Evolutionary conservation across 345 rosid genomes (phyloP), one percentile per base, ranked within the genome.

Genomic region (Rubroshorea leprosula): DNA sequence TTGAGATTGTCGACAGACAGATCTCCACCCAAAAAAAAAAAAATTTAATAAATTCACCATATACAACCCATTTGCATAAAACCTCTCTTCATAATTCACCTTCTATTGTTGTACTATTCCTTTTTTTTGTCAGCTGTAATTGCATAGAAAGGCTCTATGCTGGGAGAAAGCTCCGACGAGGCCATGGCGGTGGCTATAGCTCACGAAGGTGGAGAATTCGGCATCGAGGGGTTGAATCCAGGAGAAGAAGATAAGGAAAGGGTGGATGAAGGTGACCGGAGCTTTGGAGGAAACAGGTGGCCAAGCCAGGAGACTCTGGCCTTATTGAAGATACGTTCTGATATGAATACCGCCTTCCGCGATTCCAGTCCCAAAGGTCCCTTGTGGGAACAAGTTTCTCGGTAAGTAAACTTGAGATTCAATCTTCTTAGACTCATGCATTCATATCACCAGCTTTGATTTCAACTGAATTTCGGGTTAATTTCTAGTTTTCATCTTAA

Each of bases 221-320:
- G 62, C 18, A 65, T 53, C 6, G 61, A 29, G 17, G 63, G 52
- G 24, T 62, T 73, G 8, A 74, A 62, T 65, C 73, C 86, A 24
- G 83, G 77, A 5, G 79, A 68, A 19, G 85, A 82, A 43, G 80
- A 74, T 35, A 73, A 65, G 54, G 64, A 23, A 61, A 61, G 75
- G 58, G 38, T 50, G 5, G 77, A 68, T 52, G 77, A 71, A n/a
- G 73, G 85, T 56, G 78, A 68, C 64, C 77, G 84, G 69, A 50
- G 68, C 11, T 63, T 76, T 3, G 85, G 85, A 6, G 96, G 92
- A 5, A 85, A 79, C 75, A 79, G 96, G 60, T 88, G 96, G 96
- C 93, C 96, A 0, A 68, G 87, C 43, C 86, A 83, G 56, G 87
- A 88, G 68, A 78, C 96, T 65, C 67, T 88, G 71, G 87, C 90